Evolutionary conservation across 2,329 filamentous ascomycete species (phyloP), one percentile per base, ranked within the genome.

Genomic region (Colletotrichum sp.): DNA sequence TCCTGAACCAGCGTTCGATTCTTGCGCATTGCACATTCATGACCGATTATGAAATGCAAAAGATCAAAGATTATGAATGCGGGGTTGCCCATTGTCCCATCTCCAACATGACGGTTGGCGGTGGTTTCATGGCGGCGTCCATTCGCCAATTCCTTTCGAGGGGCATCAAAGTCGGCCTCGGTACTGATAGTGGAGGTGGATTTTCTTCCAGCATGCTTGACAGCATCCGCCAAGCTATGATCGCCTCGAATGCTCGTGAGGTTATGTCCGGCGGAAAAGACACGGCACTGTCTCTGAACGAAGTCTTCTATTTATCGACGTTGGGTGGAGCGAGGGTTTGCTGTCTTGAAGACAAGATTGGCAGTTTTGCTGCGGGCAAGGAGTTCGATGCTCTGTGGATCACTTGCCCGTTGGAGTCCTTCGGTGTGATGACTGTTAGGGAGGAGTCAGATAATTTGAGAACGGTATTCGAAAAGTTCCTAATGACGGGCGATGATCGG

Each of bases 1-100:
- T 94, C 6, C 84, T 94, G 8, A 88, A 84, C 2, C 76, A 83
- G 5, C 87, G 89, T 10, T 88, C 90, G 1, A 93, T 94, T 71
- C 87, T 94, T 1, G 93, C 93, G 0, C 93, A 94, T 80, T 93
- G 92, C 83, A 93, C 91, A 71, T 88, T 91, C 79, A 89, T 93
- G 83, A 87, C 85, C 7, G 87, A 90, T 4, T 85, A 89, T 34
- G 93, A 94, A 80, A 87, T 90, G 62, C 77, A 82, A 1, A 84
- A 85, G 7, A 78, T 94, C 3, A 78, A 82, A 16, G 80, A 84
- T 10, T 83, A 91, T 10, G 82, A 83, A 0, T 93, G 91, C 77
- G 91, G 92, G 22, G 86, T 94, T 2, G 91, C 92, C 0, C 92
- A 94, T 79, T 94, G 92, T 74, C 92, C 92, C 0, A 88, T 91